Evolutionary conservation across 345 rosid species (phyloP).

Genomic region (Cardiospermum halicacabum): DNA sequence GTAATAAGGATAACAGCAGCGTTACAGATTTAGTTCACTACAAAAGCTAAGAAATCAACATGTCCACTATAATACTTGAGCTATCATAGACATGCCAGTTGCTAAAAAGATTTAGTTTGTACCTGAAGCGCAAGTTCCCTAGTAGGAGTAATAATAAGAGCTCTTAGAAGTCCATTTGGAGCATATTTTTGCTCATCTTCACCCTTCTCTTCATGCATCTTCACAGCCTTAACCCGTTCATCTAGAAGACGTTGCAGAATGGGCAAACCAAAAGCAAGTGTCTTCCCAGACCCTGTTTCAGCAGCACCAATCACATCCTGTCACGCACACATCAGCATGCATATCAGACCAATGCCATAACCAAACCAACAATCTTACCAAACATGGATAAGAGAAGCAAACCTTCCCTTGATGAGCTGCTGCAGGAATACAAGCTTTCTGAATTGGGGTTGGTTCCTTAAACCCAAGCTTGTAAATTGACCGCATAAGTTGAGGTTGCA

Average conservation of each 20-base stretch:
- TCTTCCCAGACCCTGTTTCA: conserved; percentile 98
- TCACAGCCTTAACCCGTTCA: conserved; percentile 65
- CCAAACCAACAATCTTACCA: background rate
- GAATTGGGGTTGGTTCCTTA: conserved; percentile 90
- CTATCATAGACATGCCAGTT: too few species aligned
- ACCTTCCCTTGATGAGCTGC: conserved; percentile 98
- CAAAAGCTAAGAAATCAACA: background rate
- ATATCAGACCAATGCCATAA: conserved; percentile 1
- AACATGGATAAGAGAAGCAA: conserved; percentile 12
- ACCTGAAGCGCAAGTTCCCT: conserved; percentile 97
- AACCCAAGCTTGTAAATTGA: conserved; percentile 69
- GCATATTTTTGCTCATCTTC: conserved; percentile 60
- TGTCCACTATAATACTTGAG: background rate
- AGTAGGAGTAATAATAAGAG: conserved; percentile 90
- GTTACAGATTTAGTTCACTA: background rate
- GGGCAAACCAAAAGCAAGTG: conserved; percentile 97
- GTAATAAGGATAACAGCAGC: background rate
- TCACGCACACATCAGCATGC: conserved; percentile 14
- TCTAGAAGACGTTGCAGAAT: conserved; percentile 88
- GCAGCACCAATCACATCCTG: conserved; percentile 98
- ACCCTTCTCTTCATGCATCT: conserved; percentile 41
- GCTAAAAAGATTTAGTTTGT: conserved; percentile 8
- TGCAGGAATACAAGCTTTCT: conserved; percentile 79
- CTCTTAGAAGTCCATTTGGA: conserved; percentile 69
- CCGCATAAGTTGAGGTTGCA: conserved; percentile 77